A percentile compares a stretch with the other conserved stretches of the same genome.
These are phyloP conservation scores for Bryoerythrophyllum caledonicum DNA, from an alignment of 225 moss, liverwort and hornwort genomes.

Conservation along the genomic window DNA sequence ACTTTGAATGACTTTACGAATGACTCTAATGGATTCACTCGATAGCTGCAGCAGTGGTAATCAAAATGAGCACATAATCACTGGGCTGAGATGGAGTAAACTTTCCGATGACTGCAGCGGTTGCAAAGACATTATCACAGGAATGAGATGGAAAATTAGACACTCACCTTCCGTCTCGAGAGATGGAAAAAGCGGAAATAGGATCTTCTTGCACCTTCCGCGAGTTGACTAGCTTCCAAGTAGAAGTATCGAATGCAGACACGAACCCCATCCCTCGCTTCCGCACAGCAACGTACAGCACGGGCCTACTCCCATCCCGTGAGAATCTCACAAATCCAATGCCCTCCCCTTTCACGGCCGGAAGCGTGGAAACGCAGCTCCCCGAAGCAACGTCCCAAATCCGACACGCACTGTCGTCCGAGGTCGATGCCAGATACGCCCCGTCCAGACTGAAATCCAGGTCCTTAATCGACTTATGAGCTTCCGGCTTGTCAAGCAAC, in stretches of 20 bases:
- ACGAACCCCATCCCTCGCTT: constrained; percentile 68
- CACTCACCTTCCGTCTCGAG: constrained; percentile 74
- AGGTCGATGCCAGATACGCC: constrained; percentile 71
- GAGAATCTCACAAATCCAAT: constrained; percentile 84
- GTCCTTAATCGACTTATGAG: constrained; percentile 81
- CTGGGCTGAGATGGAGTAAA: too few species aligned
- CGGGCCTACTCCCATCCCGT: constrained; percentile 62
- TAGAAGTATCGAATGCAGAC: constrained; percentile 58
- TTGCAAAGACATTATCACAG: not conserved
- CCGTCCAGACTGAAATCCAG: constrained; percentile 88
- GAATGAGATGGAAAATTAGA: not conserved
- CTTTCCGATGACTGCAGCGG: not conserved
- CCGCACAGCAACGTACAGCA: constrained; percentile 61
- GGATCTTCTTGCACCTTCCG: constrained; percentile 64
- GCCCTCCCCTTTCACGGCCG: constrained; percentile 57
- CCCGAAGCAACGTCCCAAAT: constrained; percentile 74
- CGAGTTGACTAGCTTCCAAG: constrained; percentile 57
- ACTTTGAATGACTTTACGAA: too few species aligned
- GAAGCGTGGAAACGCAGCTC: constrained; percentile 50
- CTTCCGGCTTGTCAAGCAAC: constrained; percentile 59
- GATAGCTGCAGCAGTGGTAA: too few species aligned
- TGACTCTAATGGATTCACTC: too few species aligned
- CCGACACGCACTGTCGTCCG: constrained; percentile 68
- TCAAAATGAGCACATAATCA: too few species aligned
- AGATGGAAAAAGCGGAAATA: constrained; percentile 71